phyloP scores from a whole-genome alignment of 176 grass and related monocot genomes.

The Pontederia paniculata region DNA sequence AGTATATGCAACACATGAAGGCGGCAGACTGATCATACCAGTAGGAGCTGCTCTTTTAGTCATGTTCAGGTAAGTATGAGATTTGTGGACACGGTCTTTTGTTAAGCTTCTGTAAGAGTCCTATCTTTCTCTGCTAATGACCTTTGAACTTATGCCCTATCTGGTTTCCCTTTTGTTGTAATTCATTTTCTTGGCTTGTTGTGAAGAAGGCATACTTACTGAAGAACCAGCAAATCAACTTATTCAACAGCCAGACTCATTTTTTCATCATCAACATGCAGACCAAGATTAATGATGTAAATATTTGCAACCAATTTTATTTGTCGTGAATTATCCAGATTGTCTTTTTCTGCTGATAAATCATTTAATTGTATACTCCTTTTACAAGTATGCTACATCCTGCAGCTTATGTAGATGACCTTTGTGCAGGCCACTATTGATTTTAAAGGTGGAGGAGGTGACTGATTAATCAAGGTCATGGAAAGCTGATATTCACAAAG shows the following conservation, averaged over 20 bases:
- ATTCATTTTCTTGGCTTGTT: neutral
- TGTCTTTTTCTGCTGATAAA: no score
- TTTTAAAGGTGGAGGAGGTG: no score
- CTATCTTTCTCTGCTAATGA: neutral
- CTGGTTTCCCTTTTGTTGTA: neutral
- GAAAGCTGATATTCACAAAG: no score
- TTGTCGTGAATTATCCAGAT: no score
- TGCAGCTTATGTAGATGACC: no score
- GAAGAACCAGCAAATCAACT: slow-evolving; percentile 9
- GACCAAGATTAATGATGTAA: slow-evolving; percentile 11
- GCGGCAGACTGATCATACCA: neutral
- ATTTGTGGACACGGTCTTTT: neutral
- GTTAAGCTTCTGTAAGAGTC: neutral
- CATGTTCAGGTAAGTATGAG: neutral
- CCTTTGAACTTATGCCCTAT: neutral
- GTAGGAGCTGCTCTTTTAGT: slow-evolving; percentile 7
- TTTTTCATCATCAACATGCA: neutral
- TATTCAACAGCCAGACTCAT: slow-evolving; percentile 2
- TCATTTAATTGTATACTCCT: no score
- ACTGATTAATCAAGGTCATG: no score
- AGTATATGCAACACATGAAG: slow-evolving; percentile 3
- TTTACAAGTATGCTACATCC: no score
- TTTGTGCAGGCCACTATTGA: no score
- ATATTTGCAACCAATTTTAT: neutral
- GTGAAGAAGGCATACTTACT: slow-evolving; percentile 7